Evolutionary conservation across 2,329 filamentous ascomycete genomes (phyloP).

Genomic region (Aspergillus novofumigatus): DNA sequence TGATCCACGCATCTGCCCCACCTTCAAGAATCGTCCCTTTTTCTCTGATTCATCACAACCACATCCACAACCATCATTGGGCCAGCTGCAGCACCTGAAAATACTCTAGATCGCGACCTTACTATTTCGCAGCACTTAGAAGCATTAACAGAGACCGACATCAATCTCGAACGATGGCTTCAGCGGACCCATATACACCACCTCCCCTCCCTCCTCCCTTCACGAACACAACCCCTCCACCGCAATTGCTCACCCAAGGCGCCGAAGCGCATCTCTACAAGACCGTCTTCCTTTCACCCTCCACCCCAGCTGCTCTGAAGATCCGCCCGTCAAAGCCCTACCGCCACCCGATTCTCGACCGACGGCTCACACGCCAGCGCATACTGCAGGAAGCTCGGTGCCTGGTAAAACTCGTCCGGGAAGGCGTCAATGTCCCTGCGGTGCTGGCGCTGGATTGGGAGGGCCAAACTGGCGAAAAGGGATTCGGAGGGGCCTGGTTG

Average conservation of each 20-base stretch:
- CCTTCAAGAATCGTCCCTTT: background rate
- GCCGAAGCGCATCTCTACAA: conserved; percentile 93
- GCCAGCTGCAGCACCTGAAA: background rate
- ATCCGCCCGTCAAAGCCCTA: conserved; percentile 88
- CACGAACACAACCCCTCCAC: conserved; percentile 57
- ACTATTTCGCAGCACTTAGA: background rate
- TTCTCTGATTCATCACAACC: background rate
- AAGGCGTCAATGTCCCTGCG: conserved; percentile 76
- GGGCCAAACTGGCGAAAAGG: conserved; percentile 49
- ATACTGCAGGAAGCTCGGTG: conserved; percentile 87
- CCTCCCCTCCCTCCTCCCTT: conserved; percentile 60
- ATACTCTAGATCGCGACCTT: background rate
- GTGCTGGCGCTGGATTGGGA: conserved; percentile 68
- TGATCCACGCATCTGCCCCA: background rate
- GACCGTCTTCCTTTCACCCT: conserved; percentile 69
- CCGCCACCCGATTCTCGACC: conserved; percentile 84
- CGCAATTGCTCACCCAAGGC: conserved; percentile 79
- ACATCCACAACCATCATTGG: background rate
- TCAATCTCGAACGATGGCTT: background rate
- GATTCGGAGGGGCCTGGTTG: conserved; percentile 70
- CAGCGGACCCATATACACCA: conserved; percentile 24
- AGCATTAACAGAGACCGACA: background rate
- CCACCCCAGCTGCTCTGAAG: conserved; percentile 74
- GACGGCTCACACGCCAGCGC: conserved; percentile 77
- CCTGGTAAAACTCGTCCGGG: conserved; percentile 70